Conservation (phyloP, 1,284 basidiomycete genomes). For the Puccinia sorghi region DNA sequence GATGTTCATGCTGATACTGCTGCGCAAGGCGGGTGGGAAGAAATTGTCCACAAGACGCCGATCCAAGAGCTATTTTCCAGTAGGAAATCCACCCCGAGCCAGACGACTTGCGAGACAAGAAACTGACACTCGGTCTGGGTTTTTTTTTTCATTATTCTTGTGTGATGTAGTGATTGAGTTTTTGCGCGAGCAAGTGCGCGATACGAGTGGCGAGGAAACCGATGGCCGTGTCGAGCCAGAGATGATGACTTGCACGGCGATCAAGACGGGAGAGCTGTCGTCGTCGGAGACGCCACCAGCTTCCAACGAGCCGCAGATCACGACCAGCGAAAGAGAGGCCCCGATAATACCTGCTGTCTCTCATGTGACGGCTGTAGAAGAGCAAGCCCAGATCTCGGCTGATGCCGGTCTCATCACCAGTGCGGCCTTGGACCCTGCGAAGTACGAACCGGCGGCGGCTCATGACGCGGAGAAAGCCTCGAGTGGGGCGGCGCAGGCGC, state of each 20-base stretch:
- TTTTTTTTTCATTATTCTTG: not conserved
- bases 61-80: constrained; percentile 28
- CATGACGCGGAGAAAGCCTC: not conserved
- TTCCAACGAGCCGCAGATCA: not conserved
- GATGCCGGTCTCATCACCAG: no score
- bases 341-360: no score
- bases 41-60: constrained; percentile 28
- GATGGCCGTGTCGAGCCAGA: not conserved
- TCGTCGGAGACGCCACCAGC: not conserved
- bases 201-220: not conserved
- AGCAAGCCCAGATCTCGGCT: no score
- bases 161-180: constrained; percentile 16
- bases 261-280: not conserved
- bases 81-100: not conserved
- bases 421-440: no score
- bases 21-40: not conserved
- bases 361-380: no score
- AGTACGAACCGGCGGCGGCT: no score
- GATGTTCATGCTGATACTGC: not conserved
- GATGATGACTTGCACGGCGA: not conserved
- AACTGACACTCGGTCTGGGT: not conserved
- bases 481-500: no score
- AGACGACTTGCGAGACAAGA: not conserved
- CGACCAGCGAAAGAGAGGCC: no score
- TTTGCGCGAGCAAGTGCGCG: not conserved